Base-by-base conservation (phyloP, 2,329 filamentous ascomycete genomes). In the Apiospora aurea region DNA sequence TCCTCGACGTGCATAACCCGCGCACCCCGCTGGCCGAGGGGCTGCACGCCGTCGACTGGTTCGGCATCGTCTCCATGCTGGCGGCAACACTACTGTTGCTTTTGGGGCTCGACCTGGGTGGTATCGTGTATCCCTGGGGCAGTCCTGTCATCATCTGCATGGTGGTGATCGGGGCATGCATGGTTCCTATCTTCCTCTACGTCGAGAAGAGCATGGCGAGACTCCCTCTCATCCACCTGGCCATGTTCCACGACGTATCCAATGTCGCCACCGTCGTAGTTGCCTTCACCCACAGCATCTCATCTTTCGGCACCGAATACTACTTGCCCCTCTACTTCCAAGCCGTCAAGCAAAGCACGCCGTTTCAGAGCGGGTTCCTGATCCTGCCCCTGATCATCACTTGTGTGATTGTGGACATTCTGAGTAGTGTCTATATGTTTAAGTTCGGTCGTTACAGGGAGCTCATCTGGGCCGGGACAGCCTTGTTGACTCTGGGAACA, bases 111-210 rank as follows among this genome's bases (percentile, higher is more conserved):
- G 90, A 90, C 1, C 91, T 90, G 85, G 92, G 91, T 16, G 92
- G 91, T 51, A 85, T 92, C 21, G 89, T 91, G 81, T 93, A 92
- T 78, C 76, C 85, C 0, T 94, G 91, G 92, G 77, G 81, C 51
- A 89, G 86, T 4, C 92, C 88, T 85, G 84, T 86, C 1, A 90
- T 89, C 0, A 81, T 94, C 2, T 85, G 91, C 1, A 91, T 91
- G 0, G 80, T 94, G 14, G 78, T 90, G 4, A 53, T 92, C 13
- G 90, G 91, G 2, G 78, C 82, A 0, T 78, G 81, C 2, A 87
- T 88, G 1, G 79, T 93, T 4, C 74, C 87, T 2, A 81, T 75
- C 10, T 91, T 91, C 75, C 81, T 85, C 24, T 80, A 87, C 34
- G 91, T 88, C 76, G 89, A 92, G 78, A 72, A 74, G 26, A 83